Conservation (phyloP, 106 monocot species). For the Amphibolis antarctica region DNA sequence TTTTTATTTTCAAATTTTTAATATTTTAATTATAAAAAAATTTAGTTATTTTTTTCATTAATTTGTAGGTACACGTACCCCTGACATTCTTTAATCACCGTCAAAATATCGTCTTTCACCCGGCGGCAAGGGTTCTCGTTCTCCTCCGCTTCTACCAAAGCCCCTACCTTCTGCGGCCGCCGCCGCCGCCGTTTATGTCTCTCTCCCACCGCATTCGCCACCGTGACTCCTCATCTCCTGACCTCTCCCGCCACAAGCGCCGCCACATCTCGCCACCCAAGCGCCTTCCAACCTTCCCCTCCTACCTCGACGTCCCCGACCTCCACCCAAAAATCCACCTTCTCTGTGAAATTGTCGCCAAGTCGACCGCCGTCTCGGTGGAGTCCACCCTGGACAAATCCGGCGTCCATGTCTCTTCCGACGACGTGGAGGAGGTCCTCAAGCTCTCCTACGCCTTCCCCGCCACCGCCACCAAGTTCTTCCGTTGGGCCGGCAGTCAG, state of each 20-base stretch:
- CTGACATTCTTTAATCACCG: too few relatives aligned
- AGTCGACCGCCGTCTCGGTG: conserved; percentile 9
- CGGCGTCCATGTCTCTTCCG: conserved; percentile 15
- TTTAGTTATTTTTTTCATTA: too few relatives aligned
- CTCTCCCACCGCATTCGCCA: background rate
- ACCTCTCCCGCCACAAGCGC: background rate
- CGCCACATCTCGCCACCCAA: background rate
- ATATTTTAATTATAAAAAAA: too few relatives aligned
- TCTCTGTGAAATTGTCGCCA: conserved; percentile 40
- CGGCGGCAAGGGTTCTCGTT: too few relatives aligned
- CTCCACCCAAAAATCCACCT: conserved; percentile 23
- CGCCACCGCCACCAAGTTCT: conserved; percentile 42
- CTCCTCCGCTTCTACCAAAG: too few relatives aligned
- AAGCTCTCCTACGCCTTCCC: conserved; percentile 66
- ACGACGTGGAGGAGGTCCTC: conserved; percentile 62
- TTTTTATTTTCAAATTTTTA: too few relatives aligned
- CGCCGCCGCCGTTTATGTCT: too few relatives aligned
- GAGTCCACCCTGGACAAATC: conserved; percentile 17
- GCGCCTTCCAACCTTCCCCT: conserved; percentile 21
- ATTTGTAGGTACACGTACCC: too few relatives aligned
- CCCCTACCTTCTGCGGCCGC: too few relatives aligned
- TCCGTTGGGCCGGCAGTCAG: conserved; percentile 38
- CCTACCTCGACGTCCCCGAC: conserved; percentile 31
- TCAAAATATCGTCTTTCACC: too few relatives aligned
- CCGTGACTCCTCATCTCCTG: background rate